These are phyloP conservation scores for Madurella mycetomatis DNA, from an alignment of 2,329 filamentous ascomycete species.

Conservation along the genomic window DNA sequence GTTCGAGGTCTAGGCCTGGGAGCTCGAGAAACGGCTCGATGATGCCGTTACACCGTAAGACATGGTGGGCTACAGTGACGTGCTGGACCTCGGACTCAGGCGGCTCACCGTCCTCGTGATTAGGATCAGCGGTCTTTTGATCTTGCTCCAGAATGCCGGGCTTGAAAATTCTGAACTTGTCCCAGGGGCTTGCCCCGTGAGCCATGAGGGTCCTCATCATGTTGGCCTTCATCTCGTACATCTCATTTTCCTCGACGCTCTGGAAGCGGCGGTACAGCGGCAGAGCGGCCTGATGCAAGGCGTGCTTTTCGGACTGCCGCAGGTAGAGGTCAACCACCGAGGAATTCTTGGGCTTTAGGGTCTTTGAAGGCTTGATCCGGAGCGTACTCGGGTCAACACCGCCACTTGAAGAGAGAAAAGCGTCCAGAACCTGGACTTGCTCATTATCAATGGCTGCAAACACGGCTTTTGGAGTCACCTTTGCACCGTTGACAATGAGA, in stretches of 20 bases:
- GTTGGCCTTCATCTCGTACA: neutral
- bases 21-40: conserved; percentile 21
- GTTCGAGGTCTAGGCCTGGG: conserved; percentile 23
- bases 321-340: no score
- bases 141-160: no score
- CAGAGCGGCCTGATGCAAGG: no score
- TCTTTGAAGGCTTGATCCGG: no score
- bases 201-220: conserved; percentile 15
- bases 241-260: neutral
- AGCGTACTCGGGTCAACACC: no score
- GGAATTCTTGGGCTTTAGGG: no score
- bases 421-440: neutral
- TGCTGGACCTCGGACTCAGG: conserved; percentile 2
- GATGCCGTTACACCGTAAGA: conserved; percentile 12
- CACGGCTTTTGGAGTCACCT: neutral
- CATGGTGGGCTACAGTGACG: conserved; percentile 23
- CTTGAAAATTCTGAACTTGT: conserved; percentile 5
- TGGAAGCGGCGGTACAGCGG: no score
- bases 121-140: no score
- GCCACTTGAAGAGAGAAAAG: neutral
- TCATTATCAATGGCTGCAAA: neutral
- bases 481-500: conserved; percentile 1
- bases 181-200: conserved; percentile 28
- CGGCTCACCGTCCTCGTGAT: no score
- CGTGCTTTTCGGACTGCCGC: no score